Base-by-base conservation (phyloP, 805 yeast genomes). In the Wickerhamomyces rabaulensis region DNA sequence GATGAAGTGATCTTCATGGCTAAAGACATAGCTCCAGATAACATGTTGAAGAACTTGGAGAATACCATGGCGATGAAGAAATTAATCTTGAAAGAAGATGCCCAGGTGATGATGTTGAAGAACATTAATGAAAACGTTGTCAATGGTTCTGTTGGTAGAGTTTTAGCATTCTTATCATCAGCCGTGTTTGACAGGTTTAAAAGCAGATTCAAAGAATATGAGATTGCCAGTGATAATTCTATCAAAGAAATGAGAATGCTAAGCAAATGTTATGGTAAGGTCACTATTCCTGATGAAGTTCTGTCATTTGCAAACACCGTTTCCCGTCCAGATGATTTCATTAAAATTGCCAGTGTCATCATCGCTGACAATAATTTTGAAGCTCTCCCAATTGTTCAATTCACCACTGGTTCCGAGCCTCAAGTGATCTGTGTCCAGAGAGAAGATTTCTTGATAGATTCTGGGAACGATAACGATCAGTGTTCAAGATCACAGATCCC, bases 91-190 rank as follows among this genome's bases (percentile, higher is more conserved):
- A 92, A 91, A 62, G 82, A 79, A 45, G 89, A 88, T 33, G 95
- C 97, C 0, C 99, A 94, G 64, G 97, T 94, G 2, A 91, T 94
- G 97, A 81, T 88, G 74, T 67, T 94, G 53, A 88, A 87, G 57
- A 94, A 94, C 62, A 73, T 77, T 25, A 91, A 87, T 52, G 84
- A 80, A 9, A 67, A 72, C 3, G 69, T 94, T 35, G 98, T 94
- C 37, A 94, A 94, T 66, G 99, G 99, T 3, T 79, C 97, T 0
- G 70, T 92, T 35, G 99, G 99, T 0, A 79, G 74, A 35, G 84
- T 94, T 1, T 48, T 71, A 3, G 64, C 66, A 27, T 73, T 73
- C 48, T 52, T 66, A 9, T 58, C 72, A 0, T 54, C 54, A 21
- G 47, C 54, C 0, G 31, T 68, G 4, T 60, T 52, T 39, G 42